A percentile compares a stretch with the other conserved stretches of the same genome.
phyloP scores from a whole-genome alignment of 805 yeast species.

The Jamesozyma lodderae region DNA sequence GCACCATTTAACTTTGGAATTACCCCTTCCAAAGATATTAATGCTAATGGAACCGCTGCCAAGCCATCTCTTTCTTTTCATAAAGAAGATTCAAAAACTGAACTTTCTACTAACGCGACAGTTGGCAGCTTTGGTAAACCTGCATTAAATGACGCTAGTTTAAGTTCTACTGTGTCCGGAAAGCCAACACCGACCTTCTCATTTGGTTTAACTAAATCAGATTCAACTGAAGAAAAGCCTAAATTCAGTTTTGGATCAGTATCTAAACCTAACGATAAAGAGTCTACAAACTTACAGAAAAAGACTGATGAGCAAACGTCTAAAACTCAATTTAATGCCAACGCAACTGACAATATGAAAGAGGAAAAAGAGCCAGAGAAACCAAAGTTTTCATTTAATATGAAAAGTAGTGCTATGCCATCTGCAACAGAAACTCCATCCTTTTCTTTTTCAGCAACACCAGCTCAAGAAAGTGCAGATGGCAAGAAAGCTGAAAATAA shows the following conservation, averaged over 20 bases:
- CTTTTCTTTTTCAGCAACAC: background rate
- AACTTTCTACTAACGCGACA: background rate
- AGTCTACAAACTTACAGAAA: too few species aligned
- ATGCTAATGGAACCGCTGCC: too few species aligned
- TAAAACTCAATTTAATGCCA: too few species aligned
- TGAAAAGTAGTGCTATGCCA: background rate
- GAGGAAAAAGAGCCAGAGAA: background rate
- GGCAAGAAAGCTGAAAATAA: slow-evolving; percentile 3
- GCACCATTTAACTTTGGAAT: slow-evolving; percentile 20
- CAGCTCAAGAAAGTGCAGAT: background rate
- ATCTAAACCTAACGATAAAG: too few species aligned
- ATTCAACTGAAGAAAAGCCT: background rate
- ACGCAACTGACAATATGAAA: background rate
- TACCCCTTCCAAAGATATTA: too few species aligned
- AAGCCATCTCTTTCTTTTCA: background rate
- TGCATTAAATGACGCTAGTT: too few species aligned
- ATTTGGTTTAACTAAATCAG: too few species aligned
- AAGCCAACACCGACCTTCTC: slow-evolving; percentile 8
- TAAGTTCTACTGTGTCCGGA: slow-evolving; percentile 7
- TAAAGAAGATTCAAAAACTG: background rate
- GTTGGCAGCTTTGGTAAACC: slow-evolving; percentile 1
- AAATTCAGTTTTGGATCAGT: background rate
- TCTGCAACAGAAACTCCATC: background rate
- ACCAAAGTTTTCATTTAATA: slow-evolving; percentile 5
- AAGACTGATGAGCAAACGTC: too few species aligned